phyloP scores from a whole-genome alignment of 2,329 filamentous ascomycete genomes.

The Harringtonia aguacate region DNA sequence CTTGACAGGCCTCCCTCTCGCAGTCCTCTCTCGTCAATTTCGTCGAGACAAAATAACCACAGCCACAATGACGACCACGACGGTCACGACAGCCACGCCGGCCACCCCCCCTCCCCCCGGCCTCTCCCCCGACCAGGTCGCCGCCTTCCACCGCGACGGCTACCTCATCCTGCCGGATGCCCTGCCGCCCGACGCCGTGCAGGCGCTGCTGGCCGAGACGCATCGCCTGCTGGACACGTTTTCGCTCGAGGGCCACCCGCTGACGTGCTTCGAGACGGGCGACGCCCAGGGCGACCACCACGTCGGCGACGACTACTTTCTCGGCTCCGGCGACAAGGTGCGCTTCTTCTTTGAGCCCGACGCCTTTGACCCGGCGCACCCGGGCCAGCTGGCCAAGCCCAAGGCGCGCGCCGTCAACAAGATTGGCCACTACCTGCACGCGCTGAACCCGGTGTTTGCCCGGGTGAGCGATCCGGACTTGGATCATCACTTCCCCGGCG shows the following conservation, averaged over 20 bases:
- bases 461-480: constrained; percentile 26
- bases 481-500: constrained; percentile 23
- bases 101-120: constrained; percentile 25
- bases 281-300: constrained; percentile 54
- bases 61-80: background rate
- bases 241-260: constrained; percentile 71
- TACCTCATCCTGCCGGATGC: constrained; percentile 81
- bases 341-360: constrained; percentile 98
- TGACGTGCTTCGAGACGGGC: constrained; percentile 90
- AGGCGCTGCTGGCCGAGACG: constrained; percentile 63
- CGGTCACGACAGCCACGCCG: too few species aligned
- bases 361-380: constrained; percentile 52
- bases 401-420: constrained; percentile 84
- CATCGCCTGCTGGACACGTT: constrained; percentile 63
- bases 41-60: too few species aligned
- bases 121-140: constrained; percentile 61
- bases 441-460: constrained; percentile 56
- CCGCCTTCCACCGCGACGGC: constrained; percentile 69
- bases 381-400: constrained; percentile 59
- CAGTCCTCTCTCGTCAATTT: too few species aligned
- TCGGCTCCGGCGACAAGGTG: constrained; percentile 79
- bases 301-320: constrained; percentile 91
- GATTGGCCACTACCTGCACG: constrained; percentile 70
- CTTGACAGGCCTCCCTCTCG: too few species aligned
- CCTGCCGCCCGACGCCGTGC: constrained; percentile 54